Base-by-base conservation (phyloP, 805 yeast species). In the Candida yuanshanica region DNA sequence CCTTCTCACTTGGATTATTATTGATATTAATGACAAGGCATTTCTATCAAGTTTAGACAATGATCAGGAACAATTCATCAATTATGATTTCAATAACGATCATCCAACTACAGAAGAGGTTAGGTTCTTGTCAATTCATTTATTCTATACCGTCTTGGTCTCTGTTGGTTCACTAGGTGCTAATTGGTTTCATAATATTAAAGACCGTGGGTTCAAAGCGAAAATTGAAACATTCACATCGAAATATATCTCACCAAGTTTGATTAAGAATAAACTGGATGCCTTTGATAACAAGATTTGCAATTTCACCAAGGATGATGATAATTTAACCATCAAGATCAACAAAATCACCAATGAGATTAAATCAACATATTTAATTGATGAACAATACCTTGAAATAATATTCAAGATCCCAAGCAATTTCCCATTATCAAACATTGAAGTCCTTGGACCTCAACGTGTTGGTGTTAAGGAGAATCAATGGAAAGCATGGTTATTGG, bases 401-500 rank as follows among this genome's bases (percentile, higher is more conserved):
- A 74, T 79, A 0, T 78, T 91, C 45, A 71, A 71, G 34, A 64
- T 91, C 7, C 98, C 98, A 0, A 54, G 67, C 0, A 73, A 77
- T 31, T 93, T 79, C 52, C 99, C 99, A 9, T 72, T 91, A 33
- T 74, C 79, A 2, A 81, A 77, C 48, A 81, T 93, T 9, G 66
- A 69, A 8, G 89, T 93, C 1, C 77, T 76, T 35, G 97, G 96
- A 4, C 77, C 88, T 0, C 70, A 77, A 36, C 70, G 95, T 46
- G 73, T 88, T 25, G 98, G 98, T 17, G 95, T 91, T 13, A 85
- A 83, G 48, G 98, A 91, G 52, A 79, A 77, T 46, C 89, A 86
- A 62, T 90, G 96, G 95, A 83, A 87, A 51, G 88, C 95, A 2
- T 93, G 98, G 98, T 65, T 91, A 16, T 68, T 91, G 59, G 90